Evolutionary conservation across 139 green algal species (phyloP), one percentile per base, ranked within the genome.

Genomic region (Coelastrella sp.): DNA sequence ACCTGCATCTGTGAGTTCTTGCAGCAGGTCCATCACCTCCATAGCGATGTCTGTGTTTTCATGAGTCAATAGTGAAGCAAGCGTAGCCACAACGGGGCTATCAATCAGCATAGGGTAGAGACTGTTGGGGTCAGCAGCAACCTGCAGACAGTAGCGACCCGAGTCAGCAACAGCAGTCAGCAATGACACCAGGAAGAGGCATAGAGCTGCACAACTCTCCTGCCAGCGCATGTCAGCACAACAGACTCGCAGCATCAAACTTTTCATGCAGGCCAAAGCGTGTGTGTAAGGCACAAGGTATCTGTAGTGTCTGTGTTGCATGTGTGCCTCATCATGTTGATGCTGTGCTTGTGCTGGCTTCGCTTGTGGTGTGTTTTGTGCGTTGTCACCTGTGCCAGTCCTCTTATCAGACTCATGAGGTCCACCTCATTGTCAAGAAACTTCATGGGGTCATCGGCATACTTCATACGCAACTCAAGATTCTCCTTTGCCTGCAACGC

Each of bases 361-460:
- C n/a, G n/a, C n/a, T n/a, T n/a, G n/a, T n/a, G n/a, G n/a, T n/a
- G n/a, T n/a, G n/a, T n/a, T 64, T 32, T 35, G 43, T 41, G 45
- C 25, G 11, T 67, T 2, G n/a, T 38, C 41, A 85, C 74, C 63
- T 62, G 50, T 50, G 87, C 84, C 41, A 91, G 38, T 5, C 51
- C 45, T 23, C 87, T 83, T 11, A 91, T 48, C 34, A 79, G 30
- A 30, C 59, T 78, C 45, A 89, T 51, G 50, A 99, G 90, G 43
- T 99, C 96, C 27, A 99, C 85, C 91, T 99, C 97, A 19, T 88
- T 96, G 1, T 99, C 96, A 83, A 99, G 89, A 87, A 99, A 99
- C 66, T 92, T 93, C 57, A 96, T 91, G 0, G 97, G 97, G 63
- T 96, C 67, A 43, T 98, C 94, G 3, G 92, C 79, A 85, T 98